Conservation (phyloP, 345 rosid species). For the Brassica juncea region DNA sequence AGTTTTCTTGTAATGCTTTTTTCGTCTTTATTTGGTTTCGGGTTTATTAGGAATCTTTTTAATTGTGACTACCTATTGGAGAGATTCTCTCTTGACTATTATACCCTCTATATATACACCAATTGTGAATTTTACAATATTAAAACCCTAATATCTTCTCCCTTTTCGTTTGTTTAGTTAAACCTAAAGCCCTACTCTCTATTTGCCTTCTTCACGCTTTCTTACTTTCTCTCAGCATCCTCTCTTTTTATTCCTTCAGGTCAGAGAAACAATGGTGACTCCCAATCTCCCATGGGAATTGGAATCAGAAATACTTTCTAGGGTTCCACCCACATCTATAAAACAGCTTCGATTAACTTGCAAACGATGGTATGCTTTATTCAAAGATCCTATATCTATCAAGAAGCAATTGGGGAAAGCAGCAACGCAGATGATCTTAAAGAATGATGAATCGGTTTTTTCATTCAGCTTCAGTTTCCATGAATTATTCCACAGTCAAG, state of each 20-base stretch:
- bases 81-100: too few relatives aligned
- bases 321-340: not conserved
- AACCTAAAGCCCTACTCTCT: too few relatives aligned
- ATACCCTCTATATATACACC: too few relatives aligned
- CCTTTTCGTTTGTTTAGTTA: not conserved
- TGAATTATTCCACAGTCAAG: not conserved
- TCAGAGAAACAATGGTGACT: not conserved
- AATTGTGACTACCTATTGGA: too few relatives aligned
- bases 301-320: not conserved
- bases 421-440: not conserved
- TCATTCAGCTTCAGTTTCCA: not conserved
- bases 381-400: not conserved
- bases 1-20: too few relatives aligned
- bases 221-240: not conserved
- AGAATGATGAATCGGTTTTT: not conserved
- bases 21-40: too few relatives aligned
- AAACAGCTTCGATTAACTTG: not conserved
- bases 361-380: not conserved
- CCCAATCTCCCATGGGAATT: not conserved
- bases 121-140: too few relatives aligned
- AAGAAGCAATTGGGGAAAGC: not conserved
- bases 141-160: not conserved
- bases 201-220: not conserved
- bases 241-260: not conserved
- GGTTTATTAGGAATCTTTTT: too few relatives aligned